A percentile compares a stretch with the other conserved stretches of the same genome.
Conservation (phyloP, 805 yeast species). For the Wickerhamomyces subpelliculosus region DNA sequence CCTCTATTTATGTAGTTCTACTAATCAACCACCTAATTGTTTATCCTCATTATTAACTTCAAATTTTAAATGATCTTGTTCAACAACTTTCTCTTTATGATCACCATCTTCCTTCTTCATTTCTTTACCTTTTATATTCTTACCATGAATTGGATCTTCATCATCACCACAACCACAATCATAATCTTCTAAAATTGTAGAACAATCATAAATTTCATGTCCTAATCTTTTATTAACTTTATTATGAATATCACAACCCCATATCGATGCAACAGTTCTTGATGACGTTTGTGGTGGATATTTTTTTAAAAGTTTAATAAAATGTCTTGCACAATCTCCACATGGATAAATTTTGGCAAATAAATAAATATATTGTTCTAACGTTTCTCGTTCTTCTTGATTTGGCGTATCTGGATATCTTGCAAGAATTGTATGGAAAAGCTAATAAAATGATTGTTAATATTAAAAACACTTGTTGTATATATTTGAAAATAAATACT, state of each 20-base stretch:
- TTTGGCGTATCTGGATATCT: conserved; percentile 85
- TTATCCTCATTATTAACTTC: conserved; percentile 40
- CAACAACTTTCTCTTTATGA: no score
- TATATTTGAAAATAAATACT: no score
- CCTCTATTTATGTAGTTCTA: no score
- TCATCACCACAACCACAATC: conserved; percentile 96
- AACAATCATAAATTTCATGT: conserved; percentile 77
- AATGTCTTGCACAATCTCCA: conserved; percentile 94
- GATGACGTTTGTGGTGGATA: conserved; percentile 81
- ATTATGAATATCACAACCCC: conserved; percentile 96
- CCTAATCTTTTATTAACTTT: conserved; percentile 68
- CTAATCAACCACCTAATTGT: conserved; percentile 38
- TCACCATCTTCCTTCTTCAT: conserved; percentile 29
- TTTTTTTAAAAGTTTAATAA: conserved; percentile 56
- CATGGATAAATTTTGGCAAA: conserved; percentile 95
- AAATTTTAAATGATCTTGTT: conserved; percentile 38
- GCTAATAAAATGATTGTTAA: no score
- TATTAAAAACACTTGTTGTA: no score
- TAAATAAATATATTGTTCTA: conserved; percentile 55
- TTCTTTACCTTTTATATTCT: no score
- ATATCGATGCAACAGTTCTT: conserved; percentile 76
- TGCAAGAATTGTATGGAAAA: conserved; percentile 87
- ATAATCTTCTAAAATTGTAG: conserved; percentile 78
- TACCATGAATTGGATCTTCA: no score
- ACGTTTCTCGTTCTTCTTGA: conserved; percentile 51